These are phyloP conservation scores for Goniomonas avonlea DNA, from an alignment of 78 protist species.

Conservation along the genomic window DNA sequence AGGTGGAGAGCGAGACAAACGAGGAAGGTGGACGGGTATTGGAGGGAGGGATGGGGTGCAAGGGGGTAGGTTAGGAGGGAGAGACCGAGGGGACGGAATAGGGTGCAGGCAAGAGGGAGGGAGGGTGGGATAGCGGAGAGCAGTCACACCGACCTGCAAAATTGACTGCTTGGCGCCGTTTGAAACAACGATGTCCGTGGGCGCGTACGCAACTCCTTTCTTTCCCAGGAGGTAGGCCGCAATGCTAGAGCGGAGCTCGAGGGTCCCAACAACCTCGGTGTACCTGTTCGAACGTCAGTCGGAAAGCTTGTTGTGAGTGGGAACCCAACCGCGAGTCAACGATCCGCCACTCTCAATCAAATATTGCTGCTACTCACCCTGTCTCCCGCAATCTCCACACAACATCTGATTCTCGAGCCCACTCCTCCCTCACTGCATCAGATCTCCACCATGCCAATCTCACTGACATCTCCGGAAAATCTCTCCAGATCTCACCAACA, in stretches of 20 bases:
- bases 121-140: no score
- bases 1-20: no score
- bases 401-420: not conserved
- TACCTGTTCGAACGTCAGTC: no score
- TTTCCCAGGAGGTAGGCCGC: not conserved
- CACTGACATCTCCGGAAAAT: not conserved
- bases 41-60: no score
- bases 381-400: no score
- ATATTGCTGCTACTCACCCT: not conserved
- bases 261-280: not conserved
- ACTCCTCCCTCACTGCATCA: not conserved
- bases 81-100: no score
- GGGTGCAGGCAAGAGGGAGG: no score
- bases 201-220: not conserved
- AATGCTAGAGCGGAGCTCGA: not conserved
- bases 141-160: no score
- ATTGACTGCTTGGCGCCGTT: constrained; percentile 23
- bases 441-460: not conserved
- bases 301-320: no score
- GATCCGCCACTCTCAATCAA: not conserved
- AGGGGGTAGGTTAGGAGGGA: no score
- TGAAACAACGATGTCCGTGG: not conserved
- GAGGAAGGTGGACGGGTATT: no score
- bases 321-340: no score
- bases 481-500: not conserved